Base-by-base conservation (phyloP, 768 basidiomycete species). In the Atractiella rhizophila region DNA sequence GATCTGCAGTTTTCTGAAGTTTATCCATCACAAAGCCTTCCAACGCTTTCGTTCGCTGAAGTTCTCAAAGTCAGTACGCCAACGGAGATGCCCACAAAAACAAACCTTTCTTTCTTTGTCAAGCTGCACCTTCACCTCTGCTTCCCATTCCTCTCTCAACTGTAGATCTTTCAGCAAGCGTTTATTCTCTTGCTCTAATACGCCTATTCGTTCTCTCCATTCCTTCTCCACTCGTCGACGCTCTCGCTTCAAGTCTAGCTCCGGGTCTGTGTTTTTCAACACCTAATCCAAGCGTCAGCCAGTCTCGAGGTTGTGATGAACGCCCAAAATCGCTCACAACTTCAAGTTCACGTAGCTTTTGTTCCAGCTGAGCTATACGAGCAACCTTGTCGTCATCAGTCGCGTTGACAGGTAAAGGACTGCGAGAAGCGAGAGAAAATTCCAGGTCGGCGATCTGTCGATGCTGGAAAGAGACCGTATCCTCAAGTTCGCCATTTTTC, bases 21-120 rank as follows among this genome's bases (percentile, higher is more conserved):
- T 49, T 45, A 20, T 48, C 45, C 3, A 52, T 35, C 39, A 52
- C 44, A 40, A 49, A 52, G 18, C 42, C 38, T 27, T 52, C 51
- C n/a, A 52, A 47, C 24, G 43, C 40, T 8, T 44, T 46, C 40
- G 44, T 37, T 4, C 42, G 41, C 51, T 51, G 43, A 7, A 7
- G 28, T 11, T 12, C 11, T 5, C 4, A 32, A 31, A 39, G 39
- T n/a, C 6, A 6, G 6, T 37, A 6, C 25, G 16, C 5, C 18
- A 8, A 5, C 6, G 21, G n/a, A 28, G 36, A 16, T 37, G 21
- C 25, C 8, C 28, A 38, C 18, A 38, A 40, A 16, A 18, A 9
- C 5, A 16, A 9, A 51, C 50, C 44, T 51, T 44, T 6, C 51
- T 37, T 39, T 54, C 53, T 20, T 28, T 24, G 3, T 37, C 45